These are phyloP conservation scores for Hura crepitans DNA, from an alignment of 441 rosid species.

Conservation along the genomic window DNA sequence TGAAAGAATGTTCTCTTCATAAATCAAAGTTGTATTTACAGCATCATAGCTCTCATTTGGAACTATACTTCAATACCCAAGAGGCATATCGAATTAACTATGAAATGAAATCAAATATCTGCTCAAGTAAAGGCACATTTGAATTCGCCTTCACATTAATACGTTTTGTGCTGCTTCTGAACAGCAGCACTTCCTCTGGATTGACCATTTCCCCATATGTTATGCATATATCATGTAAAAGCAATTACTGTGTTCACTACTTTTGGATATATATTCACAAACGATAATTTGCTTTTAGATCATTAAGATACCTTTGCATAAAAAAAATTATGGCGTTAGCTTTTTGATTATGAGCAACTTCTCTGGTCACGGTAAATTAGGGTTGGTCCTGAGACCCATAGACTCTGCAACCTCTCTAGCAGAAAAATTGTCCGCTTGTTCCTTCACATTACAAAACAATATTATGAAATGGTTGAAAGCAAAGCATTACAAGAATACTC, in stretches of 20 bases:
- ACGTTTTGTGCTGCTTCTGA: not conserved
- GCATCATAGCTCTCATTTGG: not conserved
- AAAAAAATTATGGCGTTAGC: not conserved
- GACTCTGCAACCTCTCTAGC: slow-evolving; percentile 72
- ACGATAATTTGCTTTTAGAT: not conserved
- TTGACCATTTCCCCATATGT: slow-evolving; percentile 1
- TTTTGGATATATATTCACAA: not conserved
- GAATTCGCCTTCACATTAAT: not conserved
- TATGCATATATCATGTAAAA: not conserved
- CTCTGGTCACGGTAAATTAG: slow-evolving; percentile 37
- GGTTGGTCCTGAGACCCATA: slow-evolving; percentile 59
- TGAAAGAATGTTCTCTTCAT: slow-evolving; percentile 12
- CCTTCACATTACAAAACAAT: slow-evolving; percentile 44
- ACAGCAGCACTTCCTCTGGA: not conserved
- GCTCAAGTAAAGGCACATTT: slow-evolving; percentile 9
- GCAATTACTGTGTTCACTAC: not conserved
- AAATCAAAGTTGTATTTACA: slow-evolving; percentile 9
- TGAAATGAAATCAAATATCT: not conserved
- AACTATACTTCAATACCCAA: not conserved
- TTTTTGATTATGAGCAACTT: not conserved
- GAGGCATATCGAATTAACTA: not conserved
- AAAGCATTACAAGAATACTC: not conserved
- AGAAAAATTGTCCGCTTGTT: slow-evolving; percentile 65
- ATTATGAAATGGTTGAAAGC: not conserved
- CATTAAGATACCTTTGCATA: not conserved